phyloP scores from a whole-genome alignment of 2,329 filamentous ascomycete genomes.

The Corinectria fuckeliana region DNA sequence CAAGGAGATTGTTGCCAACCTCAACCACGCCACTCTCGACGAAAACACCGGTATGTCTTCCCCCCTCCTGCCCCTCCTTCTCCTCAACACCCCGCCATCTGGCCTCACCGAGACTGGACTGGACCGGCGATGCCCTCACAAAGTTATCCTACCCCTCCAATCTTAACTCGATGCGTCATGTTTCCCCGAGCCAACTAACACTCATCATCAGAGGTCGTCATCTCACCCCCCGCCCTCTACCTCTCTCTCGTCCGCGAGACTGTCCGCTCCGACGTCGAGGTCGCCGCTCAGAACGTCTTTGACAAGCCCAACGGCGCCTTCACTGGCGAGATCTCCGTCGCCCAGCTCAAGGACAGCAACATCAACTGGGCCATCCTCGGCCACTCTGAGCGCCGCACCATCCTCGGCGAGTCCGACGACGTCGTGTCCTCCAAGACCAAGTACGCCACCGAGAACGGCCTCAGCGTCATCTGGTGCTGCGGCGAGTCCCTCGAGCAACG shows the following conservation, averaged over 20 bases:
- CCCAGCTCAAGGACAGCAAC: conserved; percentile 86
- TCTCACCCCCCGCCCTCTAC: conserved; percentile 90
- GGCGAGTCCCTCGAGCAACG: conserved; percentile 95
- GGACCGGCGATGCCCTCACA: conserved; percentile 20
- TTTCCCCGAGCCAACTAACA: conserved; percentile 12
- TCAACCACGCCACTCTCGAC: conserved; percentile 86
- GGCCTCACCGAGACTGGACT: conserved; percentile 5
- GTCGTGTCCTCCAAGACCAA: conserved; percentile 95
- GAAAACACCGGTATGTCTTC: conserved; percentile 69
- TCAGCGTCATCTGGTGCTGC: conserved; percentile 95
- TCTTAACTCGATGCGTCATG: background rate
- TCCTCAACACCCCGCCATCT: conserved; percentile 3
- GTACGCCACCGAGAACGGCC: conserved; percentile 83
- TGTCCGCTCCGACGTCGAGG: conserved; percentile 77
- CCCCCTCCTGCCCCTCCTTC: background rate
- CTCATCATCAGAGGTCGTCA: conserved; percentile 77
- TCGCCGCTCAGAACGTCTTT: conserved; percentile 96
- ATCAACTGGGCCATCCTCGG: conserved; percentile 92
- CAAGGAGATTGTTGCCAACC: conserved; percentile 86
- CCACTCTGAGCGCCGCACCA: conserved; percentile 92
- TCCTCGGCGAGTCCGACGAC: conserved; percentile 85
- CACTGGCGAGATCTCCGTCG: conserved; percentile 94
- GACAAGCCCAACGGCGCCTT: conserved; percentile 97
- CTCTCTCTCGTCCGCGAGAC: conserved; percentile 84
- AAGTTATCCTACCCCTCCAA: background rate